phyloP scores from a whole-genome alignment of 2,329 filamentous ascomycete genomes.

The Aureobasidium sp. region DNA sequence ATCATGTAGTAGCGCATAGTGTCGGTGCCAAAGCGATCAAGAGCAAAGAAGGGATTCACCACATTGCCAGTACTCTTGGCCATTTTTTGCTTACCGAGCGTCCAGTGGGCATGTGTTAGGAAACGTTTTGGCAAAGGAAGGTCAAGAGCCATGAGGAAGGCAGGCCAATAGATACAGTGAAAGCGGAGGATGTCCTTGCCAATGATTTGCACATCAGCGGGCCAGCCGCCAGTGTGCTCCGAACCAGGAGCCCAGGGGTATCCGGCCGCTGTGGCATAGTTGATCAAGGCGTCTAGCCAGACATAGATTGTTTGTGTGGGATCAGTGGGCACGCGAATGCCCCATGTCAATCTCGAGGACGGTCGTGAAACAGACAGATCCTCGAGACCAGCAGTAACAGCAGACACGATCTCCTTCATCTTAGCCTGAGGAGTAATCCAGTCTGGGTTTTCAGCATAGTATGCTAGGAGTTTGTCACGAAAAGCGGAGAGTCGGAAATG shows the following conservation, averaged over 20 bases:
- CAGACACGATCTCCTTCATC: conserved; percentile 70
- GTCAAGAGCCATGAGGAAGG: conserved; percentile 81
- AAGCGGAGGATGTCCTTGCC: conserved; percentile 97
- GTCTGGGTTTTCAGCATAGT: conserved; percentile 69
- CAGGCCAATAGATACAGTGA: conserved; percentile 97
- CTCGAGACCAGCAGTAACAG: conserved; percentile 69
- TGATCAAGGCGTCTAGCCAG: conserved; percentile 93
- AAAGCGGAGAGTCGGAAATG: conserved; percentile 87
- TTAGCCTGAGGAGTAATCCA: conserved; percentile 69
- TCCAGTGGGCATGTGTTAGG: conserved; percentile 92
- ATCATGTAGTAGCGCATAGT: conserved; percentile 84
- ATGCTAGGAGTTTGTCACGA: conserved; percentile 66
- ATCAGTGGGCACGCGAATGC: conserved; percentile 81
- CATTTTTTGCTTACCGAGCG: conserved; percentile 87
- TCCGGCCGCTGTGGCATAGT: conserved; percentile 82
- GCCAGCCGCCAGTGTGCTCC: conserved; percentile 65
- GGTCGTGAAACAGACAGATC: conserved; percentile 89
- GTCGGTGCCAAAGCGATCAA: conserved; percentile 83
- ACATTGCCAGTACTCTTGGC: conserved; percentile 93
- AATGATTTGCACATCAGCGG: conserved; percentile 83
- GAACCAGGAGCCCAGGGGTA: conserved; percentile 71
- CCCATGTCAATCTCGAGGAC: conserved; percentile 71
- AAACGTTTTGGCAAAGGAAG: conserved; percentile 72
- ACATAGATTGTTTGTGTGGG: conserved; percentile 88
- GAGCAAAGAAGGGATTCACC: conserved; percentile 86